Base-by-base conservation (phyloP, 2,329 filamentous ascomycete species). In the Fulvia fulva region DNA sequence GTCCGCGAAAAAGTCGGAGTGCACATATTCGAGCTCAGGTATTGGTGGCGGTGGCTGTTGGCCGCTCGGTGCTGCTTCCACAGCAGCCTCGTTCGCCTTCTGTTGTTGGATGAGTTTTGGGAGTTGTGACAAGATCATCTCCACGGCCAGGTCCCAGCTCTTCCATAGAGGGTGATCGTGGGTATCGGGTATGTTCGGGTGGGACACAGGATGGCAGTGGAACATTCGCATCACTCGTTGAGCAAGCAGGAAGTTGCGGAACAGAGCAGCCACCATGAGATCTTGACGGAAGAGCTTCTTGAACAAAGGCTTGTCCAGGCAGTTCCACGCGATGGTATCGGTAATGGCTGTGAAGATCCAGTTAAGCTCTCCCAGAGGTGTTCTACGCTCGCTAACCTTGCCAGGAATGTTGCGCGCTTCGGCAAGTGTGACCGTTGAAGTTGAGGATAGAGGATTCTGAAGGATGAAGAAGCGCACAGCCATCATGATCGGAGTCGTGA, bases 291-390 rank as follows among this genome's bases (percentile, higher is more conserved):
- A 99, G 60, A 97, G 90, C 74, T 96, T 96, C 75, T 96, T 92
- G 76, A 99, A 99, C 11, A 97, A 78, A 21, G 91, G 85, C 47
- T 93, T 88, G 2, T 92, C 90, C 3, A 99, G 78, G 5, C 91
- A 95, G 30, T 96, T 97, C 94, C 94, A 99, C 0, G 94, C 94
- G 68, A 99, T 99, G 1, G 93, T 97, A 72, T 99, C 94, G 0
- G 94, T 99, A 64, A 99, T 97, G 55, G 94, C 94, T 0, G 94
- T 99, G 71, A 99, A 97, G 34, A 99, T 99, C 94, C 94, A 99
- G 70, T 99, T 99, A 14, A 99, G 80, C 76, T 99, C 94, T 62
- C 94, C 94, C 32, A 99, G 82, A 8, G 94, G 94, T 51, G 94
- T 97, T 70, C 94, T 83, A 60, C 94, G 84, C 75, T 99, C 94